Percentiles rank a stretch among this genome's conserved stretches.
phyloP scores from a whole-genome alignment of 345 rosid species.

The Populus simonii region DNA sequence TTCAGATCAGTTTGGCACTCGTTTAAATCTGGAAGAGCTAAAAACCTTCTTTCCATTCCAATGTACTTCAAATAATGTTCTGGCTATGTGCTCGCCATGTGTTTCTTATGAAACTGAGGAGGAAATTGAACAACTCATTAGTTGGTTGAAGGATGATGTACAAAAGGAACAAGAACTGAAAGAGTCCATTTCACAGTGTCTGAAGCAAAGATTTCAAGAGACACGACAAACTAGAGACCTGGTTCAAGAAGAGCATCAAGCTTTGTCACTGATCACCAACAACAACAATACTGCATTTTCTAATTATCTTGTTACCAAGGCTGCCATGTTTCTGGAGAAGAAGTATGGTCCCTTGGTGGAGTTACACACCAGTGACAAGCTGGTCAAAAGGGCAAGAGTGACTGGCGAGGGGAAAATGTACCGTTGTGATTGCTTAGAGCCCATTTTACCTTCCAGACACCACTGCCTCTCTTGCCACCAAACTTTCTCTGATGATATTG shows the following conservation, averaged over 20 bases:
- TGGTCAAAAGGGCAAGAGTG: slow-evolving; percentile 49
- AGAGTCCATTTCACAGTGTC: slow-evolving; percentile 63
- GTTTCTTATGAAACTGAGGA: slow-evolving; percentile 62
- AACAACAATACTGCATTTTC: slow-evolving; percentile 28
- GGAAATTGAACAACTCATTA: slow-evolving; percentile 63
- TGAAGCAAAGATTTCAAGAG: slow-evolving; percentile 53
- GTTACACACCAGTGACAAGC: slow-evolving; percentile 40
- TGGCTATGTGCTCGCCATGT: slow-evolving; percentile 47
- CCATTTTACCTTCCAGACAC: slow-evolving; percentile 65
- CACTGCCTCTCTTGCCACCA: slow-evolving; percentile 85
- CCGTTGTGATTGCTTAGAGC: slow-evolving; percentile 85
- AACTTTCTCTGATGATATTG: slow-evolving; percentile 51
- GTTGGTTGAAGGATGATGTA: slow-evolving; percentile 66
- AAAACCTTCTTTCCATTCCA: slow-evolving; percentile 55
- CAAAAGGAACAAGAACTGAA: slow-evolving; percentile 69
- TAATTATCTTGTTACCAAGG: slow-evolving; percentile 57
- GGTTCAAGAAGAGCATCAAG: slow-evolving; percentile 30
- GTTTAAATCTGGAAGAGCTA: slow-evolving; percentile 44
- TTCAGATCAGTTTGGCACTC: slow-evolving; percentile 17
- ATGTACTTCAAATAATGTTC: slow-evolving; percentile 34
- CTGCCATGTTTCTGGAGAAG: slow-evolving; percentile 61
- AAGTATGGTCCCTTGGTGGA: slow-evolving; percentile 58
- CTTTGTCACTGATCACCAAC: slow-evolving; percentile 14
- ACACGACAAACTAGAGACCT: slow-evolving; percentile 30
- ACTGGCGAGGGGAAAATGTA: slow-evolving; percentile 50